Base-by-base conservation (phyloP, 164 flowering plant genomes). In the Chloranthus sessilifolius region DNA sequence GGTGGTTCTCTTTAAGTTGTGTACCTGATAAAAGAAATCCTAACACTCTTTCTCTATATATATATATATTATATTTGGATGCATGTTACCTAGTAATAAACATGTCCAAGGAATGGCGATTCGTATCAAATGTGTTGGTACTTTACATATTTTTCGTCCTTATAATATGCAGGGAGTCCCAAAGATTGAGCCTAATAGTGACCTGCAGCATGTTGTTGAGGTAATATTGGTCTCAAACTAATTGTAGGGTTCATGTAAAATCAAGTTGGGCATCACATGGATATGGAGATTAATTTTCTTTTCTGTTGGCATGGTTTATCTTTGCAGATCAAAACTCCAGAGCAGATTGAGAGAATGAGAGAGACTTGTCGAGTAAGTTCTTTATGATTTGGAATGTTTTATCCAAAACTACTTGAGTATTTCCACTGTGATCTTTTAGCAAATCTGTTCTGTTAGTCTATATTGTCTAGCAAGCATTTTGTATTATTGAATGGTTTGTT, bases 191-290 rank as follows among this genome's bases (percentile, higher is more conserved):
- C 95, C 88, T 21, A 71, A 58, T 51, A 92, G 98, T 73, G 85
- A 83, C 56, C 56, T 88, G 68, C 98, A 92, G 64, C 85, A 69
- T 72, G 68, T 64, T 57, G 94, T 86, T 54, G 96, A 92, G 95
- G 98, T 92, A 70, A 41, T 60, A 27, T 52, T 56, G 43, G 37
- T 5, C 6, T 21, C 10, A n/a, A 20, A 25, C 4, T 34, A 16
- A 30, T 28, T 22, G 27, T 7, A 25, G 30, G 27, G 11, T 50
- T 30, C 10, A 2, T 50, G 9, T 15, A 12, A 30, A 48, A 21
- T 28, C 9, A 26, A 29, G 31, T 38, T 27, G 42, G 3, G 5
- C 10, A 1, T 50, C 25, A 48, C 0, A 20, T 47, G 47, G 38
- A 20, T 5, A 21, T 23, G 5, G n/a, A 24, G 12, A 22, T 47